phyloP scores from a whole-genome alignment of 306 rosid species.

The Cajanus cajan region DNA sequence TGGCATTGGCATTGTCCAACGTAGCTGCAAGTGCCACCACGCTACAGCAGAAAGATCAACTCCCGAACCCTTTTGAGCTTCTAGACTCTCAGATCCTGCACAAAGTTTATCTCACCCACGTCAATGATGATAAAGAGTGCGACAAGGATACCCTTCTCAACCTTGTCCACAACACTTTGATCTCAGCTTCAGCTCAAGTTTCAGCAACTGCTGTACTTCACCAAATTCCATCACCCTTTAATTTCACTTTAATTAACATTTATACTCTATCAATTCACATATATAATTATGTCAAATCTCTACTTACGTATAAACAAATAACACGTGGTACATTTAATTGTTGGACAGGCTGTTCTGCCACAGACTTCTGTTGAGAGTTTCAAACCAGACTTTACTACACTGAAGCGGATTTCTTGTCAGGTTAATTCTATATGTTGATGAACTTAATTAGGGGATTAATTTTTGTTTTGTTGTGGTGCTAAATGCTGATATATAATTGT shows the following conservation, averaged over 20 bases:
- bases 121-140: slow-evolving; percentile 10
- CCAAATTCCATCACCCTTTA: background rate
- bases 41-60: slow-evolving; percentile 13
- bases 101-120: slow-evolving; percentile 28
- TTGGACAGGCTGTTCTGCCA: background rate
- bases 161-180: slow-evolving; percentile 2
- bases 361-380: background rate
- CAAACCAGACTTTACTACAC: slow-evolving; percentile 10
- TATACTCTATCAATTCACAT: background rate
- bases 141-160: background rate
- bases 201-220: background rate
- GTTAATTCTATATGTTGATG: slow-evolving; percentile 3
- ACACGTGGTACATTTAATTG: background rate
- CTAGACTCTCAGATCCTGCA: background rate
- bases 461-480: background rate
- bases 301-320: background rate
- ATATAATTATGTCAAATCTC: background rate
- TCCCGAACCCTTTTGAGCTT: slow-evolving; percentile 25
- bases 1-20: background rate
- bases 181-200: slow-evolving; percentile 16
- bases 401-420: slow-evolving; percentile 37
- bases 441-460: background rate
- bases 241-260: background rate
- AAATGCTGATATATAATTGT: background rate
- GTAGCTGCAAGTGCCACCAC: background rate